phyloP scores from a whole-genome alignment of 495 filamentous ascomycete genomes.

The Astrocystis sublimbata region DNA sequence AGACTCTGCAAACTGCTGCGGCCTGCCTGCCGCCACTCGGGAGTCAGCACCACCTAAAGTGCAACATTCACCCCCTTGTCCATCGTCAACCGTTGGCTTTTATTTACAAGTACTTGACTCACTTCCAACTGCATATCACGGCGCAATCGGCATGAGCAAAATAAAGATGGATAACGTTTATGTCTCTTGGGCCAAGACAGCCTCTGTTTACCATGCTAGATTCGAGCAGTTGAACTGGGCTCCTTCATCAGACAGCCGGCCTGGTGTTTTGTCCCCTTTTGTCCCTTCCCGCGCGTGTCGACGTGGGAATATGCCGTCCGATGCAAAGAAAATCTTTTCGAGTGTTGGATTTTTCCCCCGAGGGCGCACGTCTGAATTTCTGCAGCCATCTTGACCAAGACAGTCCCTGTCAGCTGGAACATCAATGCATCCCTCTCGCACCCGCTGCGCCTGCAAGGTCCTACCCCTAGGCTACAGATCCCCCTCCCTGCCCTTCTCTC shows the following conservation, averaged over 20 bases:
- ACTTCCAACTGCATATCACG: neutral
- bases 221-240: conserved; percentile 17
- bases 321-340: conserved; percentile 38
- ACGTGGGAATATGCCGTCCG: conserved; percentile 13
- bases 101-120: neutral
- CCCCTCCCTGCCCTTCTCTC: no score
- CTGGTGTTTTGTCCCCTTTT: conserved; percentile 26
- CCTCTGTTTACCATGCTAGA: conserved; percentile 28
- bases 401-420: conserved; percentile 28
- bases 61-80: neutral
- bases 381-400: conserved; percentile 21
- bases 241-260: conserved; percentile 28
- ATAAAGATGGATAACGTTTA: conserved; percentile 23
- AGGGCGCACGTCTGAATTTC: conserved; percentile 32
- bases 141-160: neutral
- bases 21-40: no score
- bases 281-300: conserved; percentile 15
- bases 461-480: conserved; percentile 23
- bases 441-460: conserved; percentile 22
- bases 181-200: conserved; percentile 31
- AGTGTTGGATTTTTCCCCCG: conserved; percentile 35
- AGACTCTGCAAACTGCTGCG: no score
- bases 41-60: neutral
- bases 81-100: neutral
- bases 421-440: conserved; percentile 31